Conservation (phyloP, 2,329 filamentous ascomycete genomes). For the Niveomyces coronatus region DNA sequence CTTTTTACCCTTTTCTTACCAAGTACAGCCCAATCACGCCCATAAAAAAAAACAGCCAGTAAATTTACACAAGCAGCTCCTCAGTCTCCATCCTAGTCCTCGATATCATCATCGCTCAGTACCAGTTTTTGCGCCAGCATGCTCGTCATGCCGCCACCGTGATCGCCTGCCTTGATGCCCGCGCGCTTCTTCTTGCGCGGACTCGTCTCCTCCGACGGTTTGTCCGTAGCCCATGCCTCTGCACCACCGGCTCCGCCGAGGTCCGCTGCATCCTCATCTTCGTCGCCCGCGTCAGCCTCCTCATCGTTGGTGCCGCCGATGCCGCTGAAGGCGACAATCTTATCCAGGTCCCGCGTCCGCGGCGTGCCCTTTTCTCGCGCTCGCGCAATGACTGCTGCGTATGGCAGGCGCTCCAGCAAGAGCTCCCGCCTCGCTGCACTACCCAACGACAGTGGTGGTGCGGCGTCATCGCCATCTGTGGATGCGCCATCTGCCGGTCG, state of each 20-base stretch:
- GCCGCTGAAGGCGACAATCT: conserved; percentile 56
- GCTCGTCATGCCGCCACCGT: conserved; percentile 27
- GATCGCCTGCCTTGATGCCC: conserved; percentile 28
- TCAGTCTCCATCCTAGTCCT: conserved; percentile 42
- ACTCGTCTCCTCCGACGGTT: conserved; percentile 42
- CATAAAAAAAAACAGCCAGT: not conserved
- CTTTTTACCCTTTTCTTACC: not conserved
- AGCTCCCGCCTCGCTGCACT: conserved; percentile 61
- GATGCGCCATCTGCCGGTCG: not conserved
- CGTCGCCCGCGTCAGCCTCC: conserved; percentile 33
- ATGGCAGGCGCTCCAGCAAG: conserved; percentile 78
- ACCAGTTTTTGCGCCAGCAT: conserved; percentile 55
- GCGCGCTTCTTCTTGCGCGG: conserved; percentile 38
- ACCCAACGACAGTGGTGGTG: conserved; percentile 47
- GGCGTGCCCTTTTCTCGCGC: conserved; percentile 27
- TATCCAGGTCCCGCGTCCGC: conserved; percentile 51
- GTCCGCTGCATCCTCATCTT: no score
- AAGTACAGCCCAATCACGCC: not conserved
- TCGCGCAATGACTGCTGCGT: conserved; percentile 59
- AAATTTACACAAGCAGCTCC: conserved; percentile 2
- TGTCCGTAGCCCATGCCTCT: conserved; percentile 53
- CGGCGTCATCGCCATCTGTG: conserved; percentile 15
- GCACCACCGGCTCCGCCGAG: conserved; percentile 18
- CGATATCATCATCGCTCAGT: conserved; percentile 76
- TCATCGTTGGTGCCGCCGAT: conserved; percentile 40